Percentiles rank a stretch among this genome's conserved stretches.
Evolutionary conservation across 345 rosid species (phyloP).

Genomic region (Dipteronia sinensis): DNA sequence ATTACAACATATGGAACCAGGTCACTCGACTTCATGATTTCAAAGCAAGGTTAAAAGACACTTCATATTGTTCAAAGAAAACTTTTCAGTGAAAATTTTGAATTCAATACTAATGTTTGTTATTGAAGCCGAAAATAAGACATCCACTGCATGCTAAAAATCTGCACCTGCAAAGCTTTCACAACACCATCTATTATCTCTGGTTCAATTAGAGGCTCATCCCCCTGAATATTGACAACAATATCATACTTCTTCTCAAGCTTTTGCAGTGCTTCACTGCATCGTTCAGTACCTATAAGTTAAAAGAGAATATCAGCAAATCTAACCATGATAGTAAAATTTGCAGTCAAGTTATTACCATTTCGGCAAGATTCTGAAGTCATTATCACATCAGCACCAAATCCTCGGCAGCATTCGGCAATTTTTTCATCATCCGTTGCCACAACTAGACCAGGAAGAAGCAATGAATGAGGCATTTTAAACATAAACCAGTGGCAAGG

Average conservation of each 20-base stretch:
- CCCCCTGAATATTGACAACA: conserved; percentile 95
- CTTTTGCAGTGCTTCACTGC: conserved; percentile 89
- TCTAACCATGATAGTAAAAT: not conserved
- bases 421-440: conserved; percentile 93
- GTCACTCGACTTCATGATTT: not conserved
- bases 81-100: not conserved
- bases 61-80: not conserved
- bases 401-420: conserved; percentile 90
- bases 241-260: conserved; percentile 83
- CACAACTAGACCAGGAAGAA: conserved; percentile 57
- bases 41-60: not conserved
- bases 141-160: not conserved
- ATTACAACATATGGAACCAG: not conserved
- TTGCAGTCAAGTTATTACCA: conserved; percentile 44
- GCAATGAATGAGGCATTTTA: not conserved
- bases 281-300: conserved; percentile 74
- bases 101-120: not conserved
- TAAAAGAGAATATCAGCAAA: conserved; percentile 19
- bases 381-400: conserved; percentile 97
- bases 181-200: conserved; percentile 96
- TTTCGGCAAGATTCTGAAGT: conserved; percentile 91
- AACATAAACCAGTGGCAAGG: not conserved
- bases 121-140: not conserved
- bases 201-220: conserved; percentile 94
- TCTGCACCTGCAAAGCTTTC: conserved; percentile 79